These are phyloP conservation scores for Rhizoctonia solani DNA, from an alignment of 1,284 basidiomycete species.

Conservation along the genomic window DNA sequence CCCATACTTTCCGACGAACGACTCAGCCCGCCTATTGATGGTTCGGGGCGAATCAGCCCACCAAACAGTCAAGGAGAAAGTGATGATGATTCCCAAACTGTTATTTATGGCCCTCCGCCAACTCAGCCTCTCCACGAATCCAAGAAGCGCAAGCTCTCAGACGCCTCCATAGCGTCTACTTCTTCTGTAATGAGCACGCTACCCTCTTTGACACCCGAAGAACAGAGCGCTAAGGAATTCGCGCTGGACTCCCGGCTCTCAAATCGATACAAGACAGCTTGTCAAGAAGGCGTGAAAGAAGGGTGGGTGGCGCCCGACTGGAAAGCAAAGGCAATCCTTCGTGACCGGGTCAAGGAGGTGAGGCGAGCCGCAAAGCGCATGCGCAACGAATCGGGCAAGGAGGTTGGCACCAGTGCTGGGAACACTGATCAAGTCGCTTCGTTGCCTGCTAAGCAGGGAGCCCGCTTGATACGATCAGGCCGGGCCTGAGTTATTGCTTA, in stretches of 20 bases:
- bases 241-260: conserved; percentile 16
- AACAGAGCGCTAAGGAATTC: conserved; percentile 3
- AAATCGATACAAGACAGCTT: not conserved
- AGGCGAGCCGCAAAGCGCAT: not conserved
- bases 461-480: not conserved
- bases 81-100: conserved; percentile 13
- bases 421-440: too few species aligned
- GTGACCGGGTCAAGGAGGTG: conserved; percentile 21
- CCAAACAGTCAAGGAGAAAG: not conserved
- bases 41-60: not conserved
- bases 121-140: not conserved
- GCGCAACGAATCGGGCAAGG: not conserved
- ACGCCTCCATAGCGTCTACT: conserved; percentile 3
- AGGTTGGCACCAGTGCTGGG: not conserved
- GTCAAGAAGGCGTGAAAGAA: conserved; percentile 14
- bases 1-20: not conserved
- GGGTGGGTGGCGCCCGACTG: conserved; percentile 30
- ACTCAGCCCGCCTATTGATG: not conserved
- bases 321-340: conserved; percentile 14
- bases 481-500: not conserved
- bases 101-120: conserved; percentile 19
- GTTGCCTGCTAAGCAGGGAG: not conserved
- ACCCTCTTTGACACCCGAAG: not conserved
- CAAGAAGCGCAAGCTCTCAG: conserved; percentile 23
- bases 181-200: conserved; percentile 2